phyloP scores from a whole-genome alignment of 306 rosid genomes.

The Gynostemma pentaphyllum region DNA sequence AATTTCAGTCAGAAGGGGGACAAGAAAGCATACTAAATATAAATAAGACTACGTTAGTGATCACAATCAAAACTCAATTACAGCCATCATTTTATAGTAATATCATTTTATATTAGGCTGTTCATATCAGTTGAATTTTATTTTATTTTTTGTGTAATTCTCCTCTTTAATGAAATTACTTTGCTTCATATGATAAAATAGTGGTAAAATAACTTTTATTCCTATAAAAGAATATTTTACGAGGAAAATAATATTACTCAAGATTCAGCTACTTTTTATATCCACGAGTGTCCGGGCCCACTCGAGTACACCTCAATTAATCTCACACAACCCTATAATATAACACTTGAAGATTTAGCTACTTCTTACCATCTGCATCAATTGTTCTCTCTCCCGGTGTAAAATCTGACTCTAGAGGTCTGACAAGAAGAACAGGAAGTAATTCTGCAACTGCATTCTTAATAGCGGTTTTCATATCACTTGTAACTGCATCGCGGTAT shows the following conservation, averaged over 20 bases:
- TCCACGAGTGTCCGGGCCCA: no score
- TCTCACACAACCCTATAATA: no score
- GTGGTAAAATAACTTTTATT: neutral
- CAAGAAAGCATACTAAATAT: neutral
- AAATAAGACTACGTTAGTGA: neutral
- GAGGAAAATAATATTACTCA: no score
- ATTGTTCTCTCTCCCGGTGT: constrained; percentile 61
- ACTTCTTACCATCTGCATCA: constrained; percentile 77
- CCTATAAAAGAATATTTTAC: neutral
- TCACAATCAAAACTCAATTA: neutral
- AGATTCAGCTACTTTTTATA: constrained; percentile 29
- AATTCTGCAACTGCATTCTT: constrained; percentile 90
- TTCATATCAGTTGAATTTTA: constrained; percentile 2
- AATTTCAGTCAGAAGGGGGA: neutral
- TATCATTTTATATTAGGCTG: neutral
- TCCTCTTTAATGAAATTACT: neutral
- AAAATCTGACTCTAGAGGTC: constrained; percentile 68
- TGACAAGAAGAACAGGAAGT: constrained; percentile 73
- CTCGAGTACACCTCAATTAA: no score
- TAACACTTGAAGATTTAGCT: constrained; percentile 6
- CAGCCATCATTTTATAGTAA: neutral
- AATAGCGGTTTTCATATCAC: constrained; percentile 92
- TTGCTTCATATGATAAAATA: neutral
- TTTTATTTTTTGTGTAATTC: neutral
- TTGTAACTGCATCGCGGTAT: constrained; percentile 85